Conservation (phyloP, 2,329 filamentous ascomycete genomes). For the Fusarium beomiforme region DNA sequence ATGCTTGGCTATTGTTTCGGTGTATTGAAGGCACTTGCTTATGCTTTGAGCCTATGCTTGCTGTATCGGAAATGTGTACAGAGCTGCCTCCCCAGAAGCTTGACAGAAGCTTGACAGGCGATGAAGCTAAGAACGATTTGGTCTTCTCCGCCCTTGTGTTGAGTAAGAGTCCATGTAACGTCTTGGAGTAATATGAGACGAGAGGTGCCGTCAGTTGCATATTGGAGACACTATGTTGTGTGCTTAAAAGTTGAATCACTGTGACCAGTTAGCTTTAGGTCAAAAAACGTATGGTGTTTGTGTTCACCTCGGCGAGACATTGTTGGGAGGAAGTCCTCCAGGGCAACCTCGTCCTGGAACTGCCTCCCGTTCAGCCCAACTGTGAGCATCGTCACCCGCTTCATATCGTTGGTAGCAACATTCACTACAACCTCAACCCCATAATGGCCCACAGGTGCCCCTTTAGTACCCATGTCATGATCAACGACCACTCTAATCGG, state of each 20-base stretch:
- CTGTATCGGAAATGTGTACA: slow-evolving; percentile 50
- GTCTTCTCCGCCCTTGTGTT: slow-evolving; percentile 71
- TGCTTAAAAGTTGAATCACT: slow-evolving; percentile 79
- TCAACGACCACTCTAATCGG: slow-evolving; percentile 79
- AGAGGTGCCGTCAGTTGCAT: slow-evolving; percentile 71
- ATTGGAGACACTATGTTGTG: slow-evolving; percentile 75
- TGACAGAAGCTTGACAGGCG: slow-evolving; percentile 89
- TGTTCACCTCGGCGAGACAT: slow-evolving; percentile 76
- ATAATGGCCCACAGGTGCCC: slow-evolving; percentile 72
- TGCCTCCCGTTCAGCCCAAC: slow-evolving; percentile 74
- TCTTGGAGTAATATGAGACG: slow-evolving; percentile 80
- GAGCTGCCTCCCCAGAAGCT: slow-evolving; percentile 76
- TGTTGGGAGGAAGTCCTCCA: slow-evolving; percentile 78
- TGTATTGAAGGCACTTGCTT: slow-evolving; percentile 54
- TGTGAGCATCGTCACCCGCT: slow-evolving; percentile 60
- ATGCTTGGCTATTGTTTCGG: slow-evolving; percentile 59
- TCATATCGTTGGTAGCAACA: slow-evolving; percentile 64
- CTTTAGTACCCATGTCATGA: slow-evolving; percentile 72
- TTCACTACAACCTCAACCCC: slow-evolving; percentile 78
- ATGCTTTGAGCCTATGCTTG: slow-evolving; percentile 49
- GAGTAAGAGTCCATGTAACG: slow-evolving; percentile 75
- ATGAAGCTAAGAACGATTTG: slow-evolving; percentile 78
- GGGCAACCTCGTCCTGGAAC: slow-evolving; percentile 78
- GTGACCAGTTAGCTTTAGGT: slow-evolving; percentile 46
- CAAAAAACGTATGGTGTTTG: neutral